phyloP scores from a whole-genome alignment of 1,139 yeast genomes.

The Candida glucosophila region DNA sequence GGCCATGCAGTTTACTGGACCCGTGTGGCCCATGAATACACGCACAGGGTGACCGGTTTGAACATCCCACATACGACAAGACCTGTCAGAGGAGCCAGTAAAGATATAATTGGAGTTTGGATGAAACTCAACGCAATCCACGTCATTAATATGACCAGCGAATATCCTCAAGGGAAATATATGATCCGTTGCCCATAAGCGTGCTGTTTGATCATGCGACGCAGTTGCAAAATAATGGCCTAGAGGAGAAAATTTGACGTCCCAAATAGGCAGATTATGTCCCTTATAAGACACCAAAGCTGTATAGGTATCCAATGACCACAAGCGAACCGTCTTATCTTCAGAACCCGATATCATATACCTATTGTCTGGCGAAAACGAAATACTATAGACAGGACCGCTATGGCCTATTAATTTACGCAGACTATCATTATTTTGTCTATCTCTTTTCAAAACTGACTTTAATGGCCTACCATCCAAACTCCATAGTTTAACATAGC shows the following conservation, averaged over 20 bases:
- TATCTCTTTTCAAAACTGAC: slow-evolving; percentile 57
- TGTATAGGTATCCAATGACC: slow-evolving; percentile 91
- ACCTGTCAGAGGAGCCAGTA: slow-evolving; percentile 92
- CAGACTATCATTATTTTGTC: slow-evolving; percentile 36
- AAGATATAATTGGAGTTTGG: slow-evolving; percentile 92
- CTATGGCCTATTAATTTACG: slow-evolving; percentile 84
- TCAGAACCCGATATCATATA: slow-evolving; percentile 80
- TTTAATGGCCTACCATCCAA: slow-evolving; percentile 80
- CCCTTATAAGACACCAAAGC: slow-evolving; percentile 92
- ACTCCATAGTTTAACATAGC: slow-evolving; percentile 85
- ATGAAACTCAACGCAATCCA: slow-evolving; percentile 90
- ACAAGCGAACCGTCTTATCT: slow-evolving; percentile 83
- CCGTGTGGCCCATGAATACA: slow-evolving; percentile 90
- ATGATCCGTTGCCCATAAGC: slow-evolving; percentile 97
- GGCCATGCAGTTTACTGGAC: slow-evolving; percentile 76
- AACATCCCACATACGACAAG: slow-evolving; percentile 98
- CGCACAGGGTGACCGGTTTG: slow-evolving; percentile 83
- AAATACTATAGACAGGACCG: slow-evolving; percentile 86
- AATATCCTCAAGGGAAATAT: slow-evolving; percentile 91
- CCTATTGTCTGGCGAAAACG: slow-evolving; percentile 85
- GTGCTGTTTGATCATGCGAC: slow-evolving; percentile 94
- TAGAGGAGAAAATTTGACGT: slow-evolving; percentile 85
- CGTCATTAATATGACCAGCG: slow-evolving; percentile 97
- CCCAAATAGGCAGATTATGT: slow-evolving; percentile 97
- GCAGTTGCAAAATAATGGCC: slow-evolving; percentile 98